Evolutionary conservation across 2,329 filamentous ascomycete species (phyloP), one percentile per base, ranked within the genome.

Genomic region (Phaeosphaeria sp.): DNA sequence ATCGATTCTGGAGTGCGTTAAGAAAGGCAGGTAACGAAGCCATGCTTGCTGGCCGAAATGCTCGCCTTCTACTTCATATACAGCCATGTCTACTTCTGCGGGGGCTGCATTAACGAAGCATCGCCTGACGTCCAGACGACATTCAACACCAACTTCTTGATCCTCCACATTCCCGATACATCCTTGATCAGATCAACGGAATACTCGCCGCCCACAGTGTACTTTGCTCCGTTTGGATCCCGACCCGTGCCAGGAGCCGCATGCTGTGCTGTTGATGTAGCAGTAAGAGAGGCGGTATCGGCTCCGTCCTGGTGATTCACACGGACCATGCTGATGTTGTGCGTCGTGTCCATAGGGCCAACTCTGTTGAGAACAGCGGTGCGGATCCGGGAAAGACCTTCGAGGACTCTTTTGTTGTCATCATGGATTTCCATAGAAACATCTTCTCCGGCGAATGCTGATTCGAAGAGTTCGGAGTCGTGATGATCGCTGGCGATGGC

Each of bases 241-340:
- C 42, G n/a, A 7, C 42, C 42, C n/a, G 42, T 44, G n/a, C 42
- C 42, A 9, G 42, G n/a, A 44, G 42, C 18, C n/a, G 42, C 42
- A 44, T 44, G 42, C 42, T 44, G 42, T 44, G 42, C 42, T 44
- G n/a, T 44, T 20, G 42, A 44, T 18, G 42, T 44, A 44, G 42
- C 42, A 18, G 42, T 44, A 44, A 44, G 42, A 17, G n/a, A 44
- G 20, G 42, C 42, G 20, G 42, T 44, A 44, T 44, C 42, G 42
- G 42, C 42, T 44, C 42, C 42, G 20, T 44, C 42, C 42, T 44
- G 42, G n/a, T 44, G 20, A 20, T 44, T 44, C 42, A 44, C 42
- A 44, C 42, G 42, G 42, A 44, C 42, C 42, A 44, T 44, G 42
- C n/a, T 20, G 42, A 44, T 44, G 20, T 44, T 44, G n/a, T 44